Base-by-base conservation (phyloP, 2,329 filamentous ascomycete genomes). In the Penicillium carneum region DNA sequence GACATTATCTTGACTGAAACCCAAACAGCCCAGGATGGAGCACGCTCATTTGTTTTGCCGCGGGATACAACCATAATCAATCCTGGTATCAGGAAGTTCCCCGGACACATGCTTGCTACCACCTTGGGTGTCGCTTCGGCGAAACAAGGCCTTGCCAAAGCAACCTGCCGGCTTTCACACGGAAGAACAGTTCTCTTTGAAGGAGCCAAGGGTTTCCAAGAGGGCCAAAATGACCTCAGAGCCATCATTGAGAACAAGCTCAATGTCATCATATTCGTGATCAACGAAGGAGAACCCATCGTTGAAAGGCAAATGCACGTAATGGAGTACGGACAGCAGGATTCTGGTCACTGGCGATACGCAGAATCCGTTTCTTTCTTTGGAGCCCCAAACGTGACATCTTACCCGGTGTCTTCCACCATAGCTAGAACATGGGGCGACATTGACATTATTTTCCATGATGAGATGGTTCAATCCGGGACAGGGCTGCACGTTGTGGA, bases 351-450 rank as follows among this genome's bases (percentile, higher is more conserved):
- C 12, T 52, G 50, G 50, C 7, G 8, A 52, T 52, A 52, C 16
- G 33, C 50, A 20, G 50, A 52, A 31, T 52, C 50, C 8, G 20
- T 52, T 42, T 52, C 50, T 42, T 52, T 52, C 50, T 42, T 52
- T 10, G 50, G 50, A 6, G 2, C 50, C 12, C 50, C 50, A 6
- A 33, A 29, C 1, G 7, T 20, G 2, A 42, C 50, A 20, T 14
- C 4, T 33, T 52, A 52, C n/a, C 50, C 50, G 11, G 50, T 52
- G 18, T 42, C 6, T 6, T 16, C 18, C 23, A 52, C 23, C 36
- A 52, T 41, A 26, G 49, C 36, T 16, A 41, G 49, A 31, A 52
- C 38, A 29, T 52, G 38, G 36, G 26, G 50, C 7, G 38, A 52
- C 8, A 8, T 52, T 31, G 38, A 31, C 14, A 16, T 6, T 3